Evolutionary conservation across 2,329 filamentous ascomycete genomes (phyloP), one percentile per base, ranked within the genome.

Genomic region (Fusarium caatingaense): DNA sequence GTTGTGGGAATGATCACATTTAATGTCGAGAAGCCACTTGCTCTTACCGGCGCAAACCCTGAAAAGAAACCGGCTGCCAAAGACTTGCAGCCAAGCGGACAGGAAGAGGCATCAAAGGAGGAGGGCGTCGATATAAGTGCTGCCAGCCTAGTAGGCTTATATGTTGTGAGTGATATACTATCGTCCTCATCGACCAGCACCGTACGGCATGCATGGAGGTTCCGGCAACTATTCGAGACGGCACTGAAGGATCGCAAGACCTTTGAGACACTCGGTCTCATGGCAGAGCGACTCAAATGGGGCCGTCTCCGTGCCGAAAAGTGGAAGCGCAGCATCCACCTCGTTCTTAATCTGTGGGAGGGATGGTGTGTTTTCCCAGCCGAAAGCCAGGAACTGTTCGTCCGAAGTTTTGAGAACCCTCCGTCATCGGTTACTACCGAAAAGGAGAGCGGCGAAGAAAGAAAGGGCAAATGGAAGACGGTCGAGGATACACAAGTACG

Each of bases 1-100:
- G 91, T 98, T 37, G 94, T 97, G n/a, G 88, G 95, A 51, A 88
- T 97, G 80, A 90, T 98, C 40, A 87, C 97, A 1, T 86, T 89
- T 2, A 98, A 99, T 74, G 85, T 98, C 34, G 85, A 92, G 63
- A 88, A 86, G 54, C 96, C 96, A 0, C 89, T 97, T 61, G 87
- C 90, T 8, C 88, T 91, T 70, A 93, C 90, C 2, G 87, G 86
- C 9, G 92, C 92, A 25, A 94, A 93, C 64, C 88, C 89, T 0
- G 83, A 87, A 10, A 80, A 81, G 69, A 81, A 78, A 20, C 78
- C 77, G 57, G 81, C 81, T 30, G 72, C 72, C 2, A 83, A 81
- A 44, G 71, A 76, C 18, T 75, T 79, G 4, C 71, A 74, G 25
- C 32, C 68, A 21, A 50, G 57, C 10, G 65, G 68, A 12, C 77